Percentiles rank a stretch among this genome's conserved stretches.
phyloP scores from a whole-genome alignment of 23 red algal genomes.

The Chondrus crispus region DNA sequence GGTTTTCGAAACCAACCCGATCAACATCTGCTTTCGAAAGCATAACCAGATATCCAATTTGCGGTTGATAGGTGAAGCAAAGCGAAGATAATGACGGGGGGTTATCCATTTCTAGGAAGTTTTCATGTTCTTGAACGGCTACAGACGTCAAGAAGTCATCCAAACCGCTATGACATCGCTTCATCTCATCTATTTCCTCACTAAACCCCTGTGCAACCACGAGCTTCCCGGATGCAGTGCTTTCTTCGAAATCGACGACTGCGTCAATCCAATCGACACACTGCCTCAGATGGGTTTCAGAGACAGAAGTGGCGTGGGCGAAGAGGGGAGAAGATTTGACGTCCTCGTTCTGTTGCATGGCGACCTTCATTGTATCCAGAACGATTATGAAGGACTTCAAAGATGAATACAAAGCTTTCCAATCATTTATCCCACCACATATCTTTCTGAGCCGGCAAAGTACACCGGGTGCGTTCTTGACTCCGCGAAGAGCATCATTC shows the following conservation, averaged over 20 bases:
- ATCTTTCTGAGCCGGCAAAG: slow-evolving; percentile 4
- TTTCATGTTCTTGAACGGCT: slow-evolving; percentile 24
- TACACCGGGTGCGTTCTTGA: slow-evolving; percentile 41
- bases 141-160: slow-evolving; percentile 54
- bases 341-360: not conserved
- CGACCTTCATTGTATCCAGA: slow-evolving; percentile 25
- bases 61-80: slow-evolving; percentile 20
- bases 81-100: not conserved
- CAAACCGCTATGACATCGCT: slow-evolving; percentile 3
- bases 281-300: slow-evolving; percentile 26
- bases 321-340: slow-evolving; percentile 13
- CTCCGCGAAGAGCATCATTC: slow-evolving; percentile 28
- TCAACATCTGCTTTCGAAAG: slow-evolving; percentile 15
- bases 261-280: slow-evolving; percentile 46
- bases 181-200: slow-evolving; percentile 52
- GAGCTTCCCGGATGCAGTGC: slow-evolving; percentile 7
- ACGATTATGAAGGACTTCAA: slow-evolving; percentile 42
- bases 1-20: slow-evolving; percentile 2
- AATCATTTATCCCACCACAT: slow-evolving; percentile 1
- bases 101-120: not conserved
- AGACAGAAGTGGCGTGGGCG: not conserved
- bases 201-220: slow-evolving; percentile 38
- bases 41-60: slow-evolving; percentile 51
- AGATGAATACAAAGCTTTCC: slow-evolving; percentile 49
- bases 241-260: slow-evolving; percentile 60